Evolutionary conservation across 2,329 filamentous ascomycete genomes (phyloP).

Genomic region (Aureobasidium sp.): DNA sequence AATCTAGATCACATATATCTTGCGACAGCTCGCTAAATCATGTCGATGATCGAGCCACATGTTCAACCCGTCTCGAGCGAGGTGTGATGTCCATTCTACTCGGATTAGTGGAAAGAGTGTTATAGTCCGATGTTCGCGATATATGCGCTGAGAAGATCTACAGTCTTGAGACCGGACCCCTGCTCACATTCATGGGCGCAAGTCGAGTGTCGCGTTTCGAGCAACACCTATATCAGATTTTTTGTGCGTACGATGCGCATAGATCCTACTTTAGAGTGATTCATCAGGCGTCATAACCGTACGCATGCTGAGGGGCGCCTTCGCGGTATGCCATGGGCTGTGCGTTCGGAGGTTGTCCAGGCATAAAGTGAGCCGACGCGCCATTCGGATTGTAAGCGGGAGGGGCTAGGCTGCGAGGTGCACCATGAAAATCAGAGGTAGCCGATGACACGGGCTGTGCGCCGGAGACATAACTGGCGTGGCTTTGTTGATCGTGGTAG

Average conservation of each 20-base stretch:
- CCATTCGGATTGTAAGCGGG: constrained; percentile 2
- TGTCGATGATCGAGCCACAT: not conserved
- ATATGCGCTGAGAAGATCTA: not conserved
- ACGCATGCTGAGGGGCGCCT: not conserved
- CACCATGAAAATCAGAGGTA: not conserved
- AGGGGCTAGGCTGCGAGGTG: constrained; percentile 4
- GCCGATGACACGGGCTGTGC: constrained; percentile 1
- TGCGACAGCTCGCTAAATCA: not conserved
- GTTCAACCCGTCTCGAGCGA: not conserved
- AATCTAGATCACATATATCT: not conserved
- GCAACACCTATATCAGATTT: not conserved
- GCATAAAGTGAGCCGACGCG: constrained; percentile 8
- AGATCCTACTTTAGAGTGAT: not conserved
- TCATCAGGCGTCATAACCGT: constrained; percentile 8
- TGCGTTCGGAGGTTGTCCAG: not conserved
- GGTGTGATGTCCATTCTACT: not conserved
- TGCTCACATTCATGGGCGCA: not conserved
- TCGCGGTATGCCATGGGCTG: constrained; percentile 6
- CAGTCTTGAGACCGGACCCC: not conserved
- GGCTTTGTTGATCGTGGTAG: constrained; percentile 5
- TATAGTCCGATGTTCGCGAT: not conserved
- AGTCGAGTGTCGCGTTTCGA: not conserved
- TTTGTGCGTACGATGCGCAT: not conserved
- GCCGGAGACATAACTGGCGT: not conserved
- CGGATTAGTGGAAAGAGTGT: not conserved